Conservation (phyloP, 2,329 filamentous ascomycete species). For the Biscogniauxia mediterranea region DNA sequence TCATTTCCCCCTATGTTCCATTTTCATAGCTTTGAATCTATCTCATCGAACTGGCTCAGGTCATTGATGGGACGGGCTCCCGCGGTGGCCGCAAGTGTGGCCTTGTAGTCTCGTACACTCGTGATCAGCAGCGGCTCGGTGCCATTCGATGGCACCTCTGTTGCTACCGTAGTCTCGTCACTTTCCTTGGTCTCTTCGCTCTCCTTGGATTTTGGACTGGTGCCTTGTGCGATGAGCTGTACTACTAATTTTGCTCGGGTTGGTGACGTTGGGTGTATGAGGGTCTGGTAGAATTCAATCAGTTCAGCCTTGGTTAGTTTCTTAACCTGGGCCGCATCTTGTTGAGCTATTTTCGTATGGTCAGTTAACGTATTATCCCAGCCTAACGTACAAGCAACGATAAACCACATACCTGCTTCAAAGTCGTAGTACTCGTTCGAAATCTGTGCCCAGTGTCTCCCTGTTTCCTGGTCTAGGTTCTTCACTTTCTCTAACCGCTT, state of each 20-base stretch:
- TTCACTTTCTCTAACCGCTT: conserved; percentile 88
- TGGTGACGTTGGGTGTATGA: conserved; percentile 72
- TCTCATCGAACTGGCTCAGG: conserved; percentile 81
- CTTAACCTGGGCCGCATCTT: conserved; percentile 74
- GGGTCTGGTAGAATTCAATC: conserved; percentile 72
- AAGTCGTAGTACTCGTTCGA: conserved; percentile 87
- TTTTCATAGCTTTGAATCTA: conserved; percentile 72
- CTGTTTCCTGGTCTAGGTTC: conserved; percentile 83
- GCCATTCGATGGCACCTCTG: conserved; percentile 40
- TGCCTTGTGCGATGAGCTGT: conserved; percentile 74
- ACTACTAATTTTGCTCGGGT: conserved; percentile 80
- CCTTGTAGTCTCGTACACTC: conserved; percentile 80
- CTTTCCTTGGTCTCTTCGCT: conserved; percentile 34
- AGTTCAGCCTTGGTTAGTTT: conserved; percentile 76
- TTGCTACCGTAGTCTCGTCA: conserved; percentile 32
- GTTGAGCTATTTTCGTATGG: conserved; percentile 53
- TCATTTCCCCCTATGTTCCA: too few species aligned
- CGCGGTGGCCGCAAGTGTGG: conserved; percentile 66
- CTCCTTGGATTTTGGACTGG: conserved; percentile 40
- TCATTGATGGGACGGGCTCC: conserved; percentile 73
- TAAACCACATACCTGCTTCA: conserved; percentile 64
- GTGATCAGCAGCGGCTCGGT: conserved; percentile 63
- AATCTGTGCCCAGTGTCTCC: conserved; percentile 82
- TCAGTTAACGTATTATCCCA: conserved; percentile 14
- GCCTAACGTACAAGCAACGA: not conserved